Evolutionary conservation across 2,329 filamentous ascomycete genomes (phyloP).

Genomic region (Fusarium succisae): DNA sequence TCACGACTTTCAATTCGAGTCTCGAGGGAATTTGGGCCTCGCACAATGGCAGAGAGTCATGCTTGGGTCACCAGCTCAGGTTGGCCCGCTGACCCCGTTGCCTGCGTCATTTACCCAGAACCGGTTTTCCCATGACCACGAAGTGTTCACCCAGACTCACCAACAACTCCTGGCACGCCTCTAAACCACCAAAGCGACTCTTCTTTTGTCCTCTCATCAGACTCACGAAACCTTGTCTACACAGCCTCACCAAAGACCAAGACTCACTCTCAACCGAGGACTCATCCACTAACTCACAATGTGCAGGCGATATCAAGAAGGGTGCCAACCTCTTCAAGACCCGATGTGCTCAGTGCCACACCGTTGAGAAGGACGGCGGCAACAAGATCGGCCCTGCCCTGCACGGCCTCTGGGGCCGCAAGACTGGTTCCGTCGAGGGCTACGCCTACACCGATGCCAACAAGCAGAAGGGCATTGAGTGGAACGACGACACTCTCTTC

Average conservation of each 20-base stretch:
- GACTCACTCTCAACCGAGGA: background rate
- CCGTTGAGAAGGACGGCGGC: conserved; percentile 85
- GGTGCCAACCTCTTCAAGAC: conserved; percentile 99
- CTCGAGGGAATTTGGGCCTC: background rate
- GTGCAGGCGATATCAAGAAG: conserved; percentile 91
- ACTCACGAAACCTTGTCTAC: background rate
- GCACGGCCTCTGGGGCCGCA: conserved; percentile 96
- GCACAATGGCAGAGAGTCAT: background rate
- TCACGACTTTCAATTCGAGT: conserved; percentile 3
- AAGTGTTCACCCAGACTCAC: conserved; percentile 20
- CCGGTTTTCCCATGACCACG: conserved; percentile 23
- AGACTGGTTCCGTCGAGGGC: conserved; percentile 89
- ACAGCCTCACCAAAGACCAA: background rate
- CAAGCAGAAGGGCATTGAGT: conserved; percentile 93
- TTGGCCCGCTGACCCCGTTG: conserved; percentile 18
- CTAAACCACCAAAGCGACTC: background rate
- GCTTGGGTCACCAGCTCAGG: background rate
- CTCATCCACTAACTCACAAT: conserved; percentile 42
- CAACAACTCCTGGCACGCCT: conserved; percentile 10
- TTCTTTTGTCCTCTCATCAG: background rate
- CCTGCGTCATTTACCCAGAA: conserved; percentile 49
- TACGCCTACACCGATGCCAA: conserved; percentile 99
- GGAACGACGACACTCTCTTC: conserved; percentile 89
- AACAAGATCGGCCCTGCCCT: conserved; percentile 99
- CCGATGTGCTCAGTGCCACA: conserved; percentile 98